Conservation (phyloP, 768 basidiomycete species). For the Boletus rex-veris region DNA sequence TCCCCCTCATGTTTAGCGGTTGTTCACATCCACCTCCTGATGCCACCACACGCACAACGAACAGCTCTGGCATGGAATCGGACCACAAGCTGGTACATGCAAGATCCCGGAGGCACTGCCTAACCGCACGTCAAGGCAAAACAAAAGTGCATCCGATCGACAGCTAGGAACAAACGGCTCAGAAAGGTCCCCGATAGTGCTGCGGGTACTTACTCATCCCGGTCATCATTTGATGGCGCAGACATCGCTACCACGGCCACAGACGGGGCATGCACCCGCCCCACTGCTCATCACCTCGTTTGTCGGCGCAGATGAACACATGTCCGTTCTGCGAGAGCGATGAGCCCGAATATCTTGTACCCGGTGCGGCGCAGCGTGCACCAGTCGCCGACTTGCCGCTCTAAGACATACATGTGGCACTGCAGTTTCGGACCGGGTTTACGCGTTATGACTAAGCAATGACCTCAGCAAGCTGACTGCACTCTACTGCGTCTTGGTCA, state of each 20-base stretch:
- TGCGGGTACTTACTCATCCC: slow-evolving; percentile 43
- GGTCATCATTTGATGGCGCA: slow-evolving; percentile 68
- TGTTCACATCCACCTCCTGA: slow-evolving; percentile 74
- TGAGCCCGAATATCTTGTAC: slow-evolving; percentile 57
- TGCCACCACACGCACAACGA: slow-evolving; percentile 67
- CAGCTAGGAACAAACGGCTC: slow-evolving; percentile 35
- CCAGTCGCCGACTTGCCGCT: no score
- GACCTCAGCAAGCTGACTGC: neutral
- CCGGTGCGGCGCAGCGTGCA: neutral
- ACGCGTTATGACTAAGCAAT: slow-evolving; percentile 54
- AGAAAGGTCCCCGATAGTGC: neutral
- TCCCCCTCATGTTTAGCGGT: slow-evolving; percentile 57
- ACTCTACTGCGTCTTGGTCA: neutral
- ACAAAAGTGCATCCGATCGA: slow-evolving; percentile 67
- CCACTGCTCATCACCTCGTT: slow-evolving; percentile 43
- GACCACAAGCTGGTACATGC: slow-evolving; percentile 48
- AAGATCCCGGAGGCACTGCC: slow-evolving; percentile 31
- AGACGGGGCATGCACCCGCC: slow-evolving; percentile 16
- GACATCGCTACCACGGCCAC: slow-evolving; percentile 38
- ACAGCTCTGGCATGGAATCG: slow-evolving; percentile 74
- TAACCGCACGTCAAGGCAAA: slow-evolving; percentile 64
- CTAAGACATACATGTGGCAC: no score
- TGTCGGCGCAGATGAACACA: slow-evolving; percentile 59
- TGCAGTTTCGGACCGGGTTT: no score
- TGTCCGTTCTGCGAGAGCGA: slow-evolving; percentile 63